phyloP scores from a whole-genome alignment of 2,329 filamentous ascomycete genomes.

The Colletotrichum agaves region DNA sequence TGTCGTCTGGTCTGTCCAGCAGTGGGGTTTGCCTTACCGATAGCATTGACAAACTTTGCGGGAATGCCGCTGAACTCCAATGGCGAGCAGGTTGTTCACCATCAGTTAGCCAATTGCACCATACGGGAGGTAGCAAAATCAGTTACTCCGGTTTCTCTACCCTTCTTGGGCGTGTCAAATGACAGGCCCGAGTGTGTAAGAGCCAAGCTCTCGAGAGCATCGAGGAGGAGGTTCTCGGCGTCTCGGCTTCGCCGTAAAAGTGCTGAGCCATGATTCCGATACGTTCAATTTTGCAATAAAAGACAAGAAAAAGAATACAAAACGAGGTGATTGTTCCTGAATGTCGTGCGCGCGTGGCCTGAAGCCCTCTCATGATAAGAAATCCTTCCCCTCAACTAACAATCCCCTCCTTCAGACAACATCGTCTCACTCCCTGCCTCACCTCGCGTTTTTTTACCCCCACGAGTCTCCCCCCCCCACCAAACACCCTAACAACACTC shows the following conservation, averaged over 20 bases:
- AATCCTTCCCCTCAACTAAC: not conserved
- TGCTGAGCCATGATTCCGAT: constrained; percentile 16
- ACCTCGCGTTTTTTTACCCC: not conserved
- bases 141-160: too few species aligned
- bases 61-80: constrained; percentile 75
- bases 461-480: not conserved
- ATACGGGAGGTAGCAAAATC: too few species aligned
- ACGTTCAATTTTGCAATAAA: not conserved
- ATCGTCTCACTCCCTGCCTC: constrained; percentile 15
- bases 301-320: not conserved
- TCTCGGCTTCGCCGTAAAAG: constrained; percentile 34
- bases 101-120: too few species aligned
- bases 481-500: not conserved
- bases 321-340: not conserved
- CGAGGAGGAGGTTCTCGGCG: constrained; percentile 32
- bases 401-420: not conserved
- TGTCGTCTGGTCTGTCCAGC: constrained; percentile 65
- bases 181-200: constrained; percentile 64
- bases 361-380: constrained; percentile 17
- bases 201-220: constrained; percentile 28
- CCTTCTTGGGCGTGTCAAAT: constrained; percentile 55
- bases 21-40: constrained; percentile 61
- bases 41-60: constrained; percentile 71
- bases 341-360: not conserved
- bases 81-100: constrained; percentile 76